Percentiles rank a stretch among this genome's conserved stretches.
Conservation (phyloP, 1,284 basidiomycete genomes). For the Stereum hirsutum region DNA sequence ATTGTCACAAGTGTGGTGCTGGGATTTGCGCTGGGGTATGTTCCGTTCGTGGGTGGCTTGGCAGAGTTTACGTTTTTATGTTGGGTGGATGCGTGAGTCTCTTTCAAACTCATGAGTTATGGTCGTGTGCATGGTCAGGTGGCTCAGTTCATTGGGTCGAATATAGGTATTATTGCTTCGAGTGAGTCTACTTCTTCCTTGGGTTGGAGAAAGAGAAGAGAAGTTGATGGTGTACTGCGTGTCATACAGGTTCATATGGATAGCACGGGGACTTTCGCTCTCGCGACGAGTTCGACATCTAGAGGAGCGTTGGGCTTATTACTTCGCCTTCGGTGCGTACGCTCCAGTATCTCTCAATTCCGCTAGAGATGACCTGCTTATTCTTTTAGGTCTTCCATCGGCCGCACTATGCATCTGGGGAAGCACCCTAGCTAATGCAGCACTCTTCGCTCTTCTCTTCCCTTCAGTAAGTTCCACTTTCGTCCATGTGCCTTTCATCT, state of each 20-base stretch:
- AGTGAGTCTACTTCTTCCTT: constrained; percentile 39
- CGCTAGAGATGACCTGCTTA: neutral
- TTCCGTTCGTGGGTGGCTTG: constrained; percentile 55
- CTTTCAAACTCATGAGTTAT: constrained; percentile 3
- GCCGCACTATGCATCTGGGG: constrained; percentile 64
- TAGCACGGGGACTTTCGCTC: constrained; percentile 60
- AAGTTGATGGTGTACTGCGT: neutral
- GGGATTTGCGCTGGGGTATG: constrained; percentile 50
- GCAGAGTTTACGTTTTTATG: constrained; percentile 66
- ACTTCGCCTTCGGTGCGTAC: constrained; percentile 66
- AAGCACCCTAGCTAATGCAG: constrained; percentile 64
- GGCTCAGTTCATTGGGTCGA: no score
- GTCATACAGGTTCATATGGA: constrained; percentile 61
- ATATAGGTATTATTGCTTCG: constrained; percentile 77
- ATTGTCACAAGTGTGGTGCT: constrained; percentile 66
- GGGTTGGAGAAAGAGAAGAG: neutral
- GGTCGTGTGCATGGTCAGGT: neutral
- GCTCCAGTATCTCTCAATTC: constrained; percentile 1
- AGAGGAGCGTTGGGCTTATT: constrained; percentile 83
- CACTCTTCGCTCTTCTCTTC: constrained; percentile 71
- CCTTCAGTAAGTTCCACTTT: constrained; percentile 45
- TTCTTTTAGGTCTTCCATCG: constrained; percentile 43
- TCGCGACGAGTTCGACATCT: constrained; percentile 61
- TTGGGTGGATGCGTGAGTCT: constrained; percentile 72
- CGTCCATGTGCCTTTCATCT: constrained; percentile 3